A percentile compares a stretch with the other conserved stretches of the same genome.
These are phyloP conservation scores for Suillus ampliporus DNA, from an alignment of 768 basidiomycete genomes.

Conservation along the genomic window DNA sequence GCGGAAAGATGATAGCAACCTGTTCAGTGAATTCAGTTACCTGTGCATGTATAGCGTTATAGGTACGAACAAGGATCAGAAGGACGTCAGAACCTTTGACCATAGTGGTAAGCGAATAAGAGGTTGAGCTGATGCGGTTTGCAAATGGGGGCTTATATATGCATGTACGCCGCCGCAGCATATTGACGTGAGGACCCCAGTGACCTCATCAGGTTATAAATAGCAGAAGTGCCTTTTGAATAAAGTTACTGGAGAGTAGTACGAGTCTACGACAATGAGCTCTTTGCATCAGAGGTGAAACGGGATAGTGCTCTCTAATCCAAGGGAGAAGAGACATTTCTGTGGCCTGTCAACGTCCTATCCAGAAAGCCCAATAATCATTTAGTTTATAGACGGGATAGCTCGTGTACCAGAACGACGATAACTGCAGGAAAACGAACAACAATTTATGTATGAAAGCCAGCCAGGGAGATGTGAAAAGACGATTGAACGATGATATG, in stretches of 20 bases:
- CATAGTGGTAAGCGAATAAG: slow-evolving; percentile 30
- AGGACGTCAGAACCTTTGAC: slow-evolving; percentile 73
- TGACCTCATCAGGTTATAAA: background rate
- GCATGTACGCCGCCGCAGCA: background rate
- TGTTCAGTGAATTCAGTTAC: slow-evolving; percentile 30
- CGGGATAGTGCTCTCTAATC: background rate
- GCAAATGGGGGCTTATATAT: slow-evolving; percentile 1
- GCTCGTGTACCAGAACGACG: slow-evolving; percentile 8
- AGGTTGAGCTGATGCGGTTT: background rate
- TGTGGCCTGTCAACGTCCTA: background rate
- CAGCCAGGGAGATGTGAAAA: background rate
- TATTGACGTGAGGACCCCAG: background rate
- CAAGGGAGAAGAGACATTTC: no score
- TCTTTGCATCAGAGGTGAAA: background rate
- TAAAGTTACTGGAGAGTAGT: no score
- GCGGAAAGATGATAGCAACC: slow-evolving; percentile 83
- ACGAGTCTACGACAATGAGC: no score
- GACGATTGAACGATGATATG: slow-evolving; percentile 6
- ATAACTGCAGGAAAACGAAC: slow-evolving; percentile 10
- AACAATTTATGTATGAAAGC: slow-evolving; percentile 2
- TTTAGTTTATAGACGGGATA: slow-evolving; percentile 6
- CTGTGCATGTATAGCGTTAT: background rate
- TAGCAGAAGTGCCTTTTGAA: no score
- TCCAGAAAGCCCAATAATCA: slow-evolving; percentile 5
- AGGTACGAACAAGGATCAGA: slow-evolving; percentile 69